Evolutionary conservation across 305 asterid species (phyloP).

Genomic region (Fraxinus latifolia): DNA sequence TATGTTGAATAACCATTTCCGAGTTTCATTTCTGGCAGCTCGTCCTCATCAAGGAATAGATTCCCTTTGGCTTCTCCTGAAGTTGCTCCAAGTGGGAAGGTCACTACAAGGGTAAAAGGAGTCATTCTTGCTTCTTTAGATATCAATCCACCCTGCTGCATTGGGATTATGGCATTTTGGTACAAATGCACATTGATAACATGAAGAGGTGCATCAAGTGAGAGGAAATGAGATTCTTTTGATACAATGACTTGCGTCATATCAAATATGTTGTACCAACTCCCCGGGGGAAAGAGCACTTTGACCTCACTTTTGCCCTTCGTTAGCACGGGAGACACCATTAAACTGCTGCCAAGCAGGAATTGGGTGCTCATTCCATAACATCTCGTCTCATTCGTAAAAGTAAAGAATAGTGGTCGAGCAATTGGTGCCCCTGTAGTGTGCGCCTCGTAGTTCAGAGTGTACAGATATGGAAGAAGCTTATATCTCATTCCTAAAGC

Average conservation of each 20-base stretch:
- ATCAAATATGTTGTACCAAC: conserved; percentile 74
- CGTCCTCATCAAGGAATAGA: conserved; percentile 68
- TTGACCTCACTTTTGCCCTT: conserved; percentile 46
- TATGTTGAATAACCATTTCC: conserved; percentile 64
- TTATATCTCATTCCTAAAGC: conserved; percentile 92
- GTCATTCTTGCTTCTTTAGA: conserved; percentile 73
- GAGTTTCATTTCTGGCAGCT: conserved; percentile 70
- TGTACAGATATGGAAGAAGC: conserved; percentile 64
- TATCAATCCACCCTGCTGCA: conserved; percentile 79
- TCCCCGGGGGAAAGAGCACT: conserved; percentile 65
- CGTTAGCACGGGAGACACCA: conserved; percentile 79
- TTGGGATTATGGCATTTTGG: conserved; percentile 69
- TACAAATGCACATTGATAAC: conserved; percentile 78
- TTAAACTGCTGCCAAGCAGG: conserved; percentile 67
- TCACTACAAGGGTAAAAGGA: conserved; percentile 57
- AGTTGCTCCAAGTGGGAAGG: conserved; percentile 58
- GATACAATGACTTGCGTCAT: conserved; percentile 61
- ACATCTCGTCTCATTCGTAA: conserved; percentile 45
- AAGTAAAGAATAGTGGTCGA: conserved; percentile 69
- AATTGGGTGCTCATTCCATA: conserved; percentile 74
- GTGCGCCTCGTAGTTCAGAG: conserved; percentile 74
- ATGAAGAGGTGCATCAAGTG: conserved; percentile 62
- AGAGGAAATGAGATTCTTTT: conserved; percentile 42
- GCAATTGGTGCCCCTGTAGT: conserved; percentile 75
- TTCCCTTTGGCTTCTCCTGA: conserved; percentile 59